These are phyloP conservation scores for Ettlia oleoabundans DNA, from an alignment of 139 green algal genomes.

Conservation along the genomic window DNA sequence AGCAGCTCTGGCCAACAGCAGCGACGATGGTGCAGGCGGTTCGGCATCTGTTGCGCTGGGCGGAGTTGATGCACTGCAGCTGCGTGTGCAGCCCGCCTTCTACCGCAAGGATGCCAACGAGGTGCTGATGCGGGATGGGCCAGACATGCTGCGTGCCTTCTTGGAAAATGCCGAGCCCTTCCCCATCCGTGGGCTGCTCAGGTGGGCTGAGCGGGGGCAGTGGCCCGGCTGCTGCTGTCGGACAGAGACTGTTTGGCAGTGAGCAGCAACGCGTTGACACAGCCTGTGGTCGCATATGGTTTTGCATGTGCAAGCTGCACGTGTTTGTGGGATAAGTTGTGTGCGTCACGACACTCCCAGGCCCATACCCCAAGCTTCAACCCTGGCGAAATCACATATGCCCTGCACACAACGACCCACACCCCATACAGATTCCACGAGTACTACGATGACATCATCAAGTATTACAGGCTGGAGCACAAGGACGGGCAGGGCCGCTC, in stretches of 20 bases:
- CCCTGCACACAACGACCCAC: neutral
- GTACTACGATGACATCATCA: conserved; percentile 74
- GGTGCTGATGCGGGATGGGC: conserved; percentile 79
- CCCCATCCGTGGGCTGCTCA: conserved; percentile 86
- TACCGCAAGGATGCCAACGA: conserved; percentile 95
- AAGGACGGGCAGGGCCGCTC: conserved; percentile 61
- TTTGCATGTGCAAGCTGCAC: no score
- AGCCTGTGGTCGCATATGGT: no score
- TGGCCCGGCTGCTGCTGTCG: neutral
- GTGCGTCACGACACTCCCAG: no score
- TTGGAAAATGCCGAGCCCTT: conserved; percentile 74
- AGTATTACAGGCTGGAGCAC: conserved; percentile 59
- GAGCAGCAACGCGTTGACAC: no score
- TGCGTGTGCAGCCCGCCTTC: conserved; percentile 5
- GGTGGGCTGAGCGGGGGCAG: conserved; percentile 7
- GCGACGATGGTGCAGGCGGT: neutral
- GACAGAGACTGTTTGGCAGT: no score
- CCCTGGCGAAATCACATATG: no score
- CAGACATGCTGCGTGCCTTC: conserved; percentile 57
- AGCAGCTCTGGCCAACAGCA: neutral
- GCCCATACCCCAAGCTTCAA: no score
- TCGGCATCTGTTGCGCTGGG: neutral
- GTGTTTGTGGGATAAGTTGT: no score
- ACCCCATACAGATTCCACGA: conserved; percentile 52
- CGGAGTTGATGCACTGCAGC: conserved; percentile 11